Conservation (phyloP, 129 eudicot genomes). For the Pseudognaphalium luteoalbum region DNA sequence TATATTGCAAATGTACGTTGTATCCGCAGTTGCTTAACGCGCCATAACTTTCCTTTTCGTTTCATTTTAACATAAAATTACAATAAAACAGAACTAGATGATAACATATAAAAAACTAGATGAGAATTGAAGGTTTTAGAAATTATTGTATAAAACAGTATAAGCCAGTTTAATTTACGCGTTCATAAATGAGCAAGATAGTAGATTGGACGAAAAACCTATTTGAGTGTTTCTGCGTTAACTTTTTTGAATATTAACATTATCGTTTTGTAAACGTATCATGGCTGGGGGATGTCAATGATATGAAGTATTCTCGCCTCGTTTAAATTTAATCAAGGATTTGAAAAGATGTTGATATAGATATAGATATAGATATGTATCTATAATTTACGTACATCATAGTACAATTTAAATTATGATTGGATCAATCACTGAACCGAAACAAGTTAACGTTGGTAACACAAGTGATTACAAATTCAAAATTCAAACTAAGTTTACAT, state of each 20-base stretch:
- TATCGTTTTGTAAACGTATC: too few species aligned
- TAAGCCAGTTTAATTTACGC: background rate
- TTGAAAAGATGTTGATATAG: too few species aligned
- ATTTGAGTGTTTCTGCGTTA: background rate
- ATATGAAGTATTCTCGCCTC: background rate
- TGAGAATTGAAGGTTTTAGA: background rate
- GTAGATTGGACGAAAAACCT: too few species aligned
- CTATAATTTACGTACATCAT: background rate
- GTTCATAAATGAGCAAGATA: too few species aligned
- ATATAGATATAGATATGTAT: background rate
- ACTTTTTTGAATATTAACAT: background rate
- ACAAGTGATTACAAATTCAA: background rate
- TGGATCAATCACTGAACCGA: background rate
- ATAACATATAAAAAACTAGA: background rate
- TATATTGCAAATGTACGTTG: background rate
- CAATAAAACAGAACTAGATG: too few species aligned
- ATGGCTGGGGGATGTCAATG: background rate
- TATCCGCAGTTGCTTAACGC: background rate
- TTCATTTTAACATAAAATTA: too few species aligned
- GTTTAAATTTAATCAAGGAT: background rate
- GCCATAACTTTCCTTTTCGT: background rate
- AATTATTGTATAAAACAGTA: background rate
- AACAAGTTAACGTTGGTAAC: constrained; percentile 2
- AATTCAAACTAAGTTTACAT: constrained; percentile 24
- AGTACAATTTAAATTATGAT: background rate